Base-by-base conservation (phyloP, 1,284 basidiomycete genomes). In the Vanrija humicola region DNA sequence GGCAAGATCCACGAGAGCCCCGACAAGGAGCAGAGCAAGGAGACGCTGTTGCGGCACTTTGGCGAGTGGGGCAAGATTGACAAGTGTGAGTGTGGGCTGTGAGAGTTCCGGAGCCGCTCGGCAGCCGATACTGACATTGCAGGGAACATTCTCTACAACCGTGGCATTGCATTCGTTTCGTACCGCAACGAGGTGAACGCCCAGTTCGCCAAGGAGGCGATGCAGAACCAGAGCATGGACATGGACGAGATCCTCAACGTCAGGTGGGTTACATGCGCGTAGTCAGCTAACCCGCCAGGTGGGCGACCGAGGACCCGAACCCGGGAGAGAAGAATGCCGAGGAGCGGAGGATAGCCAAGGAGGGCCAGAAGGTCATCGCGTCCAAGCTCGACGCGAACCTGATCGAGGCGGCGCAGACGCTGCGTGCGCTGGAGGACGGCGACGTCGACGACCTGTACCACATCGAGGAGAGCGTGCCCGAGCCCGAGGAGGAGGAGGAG, bases 241-340 rank as follows among this genome's bases (percentile, higher is more conserved):
- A 90, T 94, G 68, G 90, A 97, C 74, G 96, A 99, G 75, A 92
- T 98, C 63, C 83, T 98, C 62, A 99, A 99, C 75, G 91, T 97
- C 44, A 86, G 93, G 78, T 80, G 48, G 50, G 78, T 70, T 18
- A 28, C 16, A 19, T 8, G 6, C 43, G 9, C 19, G 5, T 7
- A 23, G 34, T 7, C 25, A 42, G 14, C 29, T n/a, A 18, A 15
- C 26, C 26, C 55, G 5, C 5, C 50, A 74, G 74, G 52, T 97
- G 93, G 93, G 93, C 93, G 43, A 96, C 93, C 0, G 93, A 95
- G 73, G 93, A 97, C 72, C 93, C 93, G 2, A 96, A 97, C 73
- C 93, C 93, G 0, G 85, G 84, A 0, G 85, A 87, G 54, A 93
- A 92, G 68, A 84, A 88, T 6, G 83, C 84, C 3, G 93, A 96